Base-by-base conservation (phyloP, 306 rosid genomes). In the Lathyrus oleraceus region DNA sequence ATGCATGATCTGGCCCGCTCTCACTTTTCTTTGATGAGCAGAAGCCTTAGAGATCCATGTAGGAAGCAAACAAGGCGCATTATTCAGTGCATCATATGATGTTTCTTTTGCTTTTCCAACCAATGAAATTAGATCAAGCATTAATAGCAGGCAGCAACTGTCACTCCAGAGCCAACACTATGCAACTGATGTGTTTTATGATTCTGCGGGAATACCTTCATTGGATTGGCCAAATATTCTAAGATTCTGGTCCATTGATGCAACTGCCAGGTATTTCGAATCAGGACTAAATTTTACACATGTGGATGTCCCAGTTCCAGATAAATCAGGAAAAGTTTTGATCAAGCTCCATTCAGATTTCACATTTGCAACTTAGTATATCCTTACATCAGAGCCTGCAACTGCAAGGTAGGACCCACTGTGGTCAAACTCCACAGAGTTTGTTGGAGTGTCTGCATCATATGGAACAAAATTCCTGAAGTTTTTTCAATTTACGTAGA, bases 1-100 rank as follows among this genome's bases (percentile, higher is more conserved):
- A n/a, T n/a, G n/a, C n/a, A n/a, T n/a, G n/a, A n/a, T 87, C 85
- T 96, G 96, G 54, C 99, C 99, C 74, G 99, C 97, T 83, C 97
- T 91, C 86, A 97, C 99, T 83, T 96, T 86, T 84, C 99, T 89
- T 78, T 95, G 99, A 72, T 73, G 91, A 69, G 97, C 88, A 48
- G 96, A 89, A 84, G 84, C 99, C 92, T 91, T 91, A 25, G 97
- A 95, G 81, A 95, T 89, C 99, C 99, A 91, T 60, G 97, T 86
- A 49, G 97, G 97, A 81, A 95, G 97, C 79, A 95, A 82, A 86
- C 99, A 95, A 67, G 99, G 96, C 38, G 99, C 91, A 79, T 95
- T 95, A 63, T 95, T 95, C 79, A 95, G 85, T 35, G 99, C 97
- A 58, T 95, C 99, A 78, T 95, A 95, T 5, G 99, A 89, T 30